Evolutionary conservation across 2,329 filamentous ascomycete species (phyloP), one percentile per base, ranked within the genome.

Genomic region (Exutisphaerella laricina): DNA sequence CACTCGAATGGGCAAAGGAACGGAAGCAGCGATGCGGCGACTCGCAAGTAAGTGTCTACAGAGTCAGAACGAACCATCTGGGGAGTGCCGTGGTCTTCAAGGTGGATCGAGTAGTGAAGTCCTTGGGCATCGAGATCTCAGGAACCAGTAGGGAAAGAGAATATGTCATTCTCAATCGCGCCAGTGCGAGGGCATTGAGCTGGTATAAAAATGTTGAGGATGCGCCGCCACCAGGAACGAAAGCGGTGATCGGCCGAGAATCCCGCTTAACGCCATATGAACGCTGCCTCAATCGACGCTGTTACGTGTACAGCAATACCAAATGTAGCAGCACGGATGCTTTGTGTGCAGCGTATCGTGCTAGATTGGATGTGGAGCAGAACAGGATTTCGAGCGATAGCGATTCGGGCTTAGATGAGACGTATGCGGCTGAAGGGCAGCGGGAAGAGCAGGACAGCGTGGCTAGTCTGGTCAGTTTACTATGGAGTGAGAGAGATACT

Each of bases 111-210:
- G 16, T 33, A 8, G n/a, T 32, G 16, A 18, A 23, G n/a, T 9
- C 20, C 3, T 16, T 40, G 18, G 38, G 28, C 16, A 32, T 40
- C 20, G 20, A 20, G 4, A 16, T 17, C 7, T n/a, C 16, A n/a
- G 23, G 8, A 3, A 14, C 12, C 4, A 33, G 17, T 9, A 32
- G 17, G 12, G 38, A 40, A n/a, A 23, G 29, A n/a, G 38, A 40
- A 23, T 40, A 32, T 22, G 28, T 40, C 17, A 40, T 40, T 13
- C 38, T 40, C 26, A 33, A 40, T 16, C 38, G 38, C 16, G 18
- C 32, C 9, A 13, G 26, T 22, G 18, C 38, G 7, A 6, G 38
- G 28, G 26, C 38, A 12, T 29, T 40, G 13, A 29, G 22, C 5
- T 10, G 31, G 38, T 31, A 16, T 3, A 31, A 40, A 16, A 18